phyloP scores from a whole-genome alignment of 73 alveolate genomes.

The Paramecium sexaurelia region DNA sequence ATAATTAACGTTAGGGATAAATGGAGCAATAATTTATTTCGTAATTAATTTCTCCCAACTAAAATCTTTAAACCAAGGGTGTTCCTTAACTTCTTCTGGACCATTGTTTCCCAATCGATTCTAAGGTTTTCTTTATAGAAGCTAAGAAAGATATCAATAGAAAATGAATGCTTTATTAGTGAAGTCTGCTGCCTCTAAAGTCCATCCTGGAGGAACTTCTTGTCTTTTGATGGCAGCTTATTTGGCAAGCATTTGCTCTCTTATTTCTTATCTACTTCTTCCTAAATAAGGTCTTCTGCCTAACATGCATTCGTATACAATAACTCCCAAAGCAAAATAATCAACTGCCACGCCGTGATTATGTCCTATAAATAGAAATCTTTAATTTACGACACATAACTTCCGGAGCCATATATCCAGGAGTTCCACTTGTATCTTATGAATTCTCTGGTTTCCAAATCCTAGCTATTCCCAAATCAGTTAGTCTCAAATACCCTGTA shows the following conservation, averaged over 20 bases:
- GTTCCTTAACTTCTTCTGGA: slow-evolving; percentile 89
- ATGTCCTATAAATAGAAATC: slow-evolving; percentile 80
- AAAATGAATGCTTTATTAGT: slow-evolving; percentile 74
- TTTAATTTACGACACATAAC: slow-evolving; percentile 67
- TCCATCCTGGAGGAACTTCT: slow-evolving; percentile 92
- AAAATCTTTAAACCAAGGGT: slow-evolving; percentile 92
- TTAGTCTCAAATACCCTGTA: slow-evolving; percentile 86
- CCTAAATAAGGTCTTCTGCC: slow-evolving; percentile 94
- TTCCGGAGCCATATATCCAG: slow-evolving; percentile 95
- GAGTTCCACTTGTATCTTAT: slow-evolving; percentile 97
- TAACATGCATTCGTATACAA: slow-evolving; percentile 94
- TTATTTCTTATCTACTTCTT: slow-evolving; percentile 79
- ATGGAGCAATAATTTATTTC: slow-evolving; percentile 80
- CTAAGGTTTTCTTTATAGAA: slow-evolving; percentile 87
- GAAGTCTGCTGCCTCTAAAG: slow-evolving; percentile 93
- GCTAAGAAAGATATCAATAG: slow-evolving; percentile 13
- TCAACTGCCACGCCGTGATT: slow-evolving; percentile 94
- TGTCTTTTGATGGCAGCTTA: slow-evolving; percentile 81
- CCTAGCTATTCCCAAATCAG: slow-evolving; percentile 96
- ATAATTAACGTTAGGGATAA: slow-evolving; percentile 72
- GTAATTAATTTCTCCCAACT: slow-evolving; percentile 85
- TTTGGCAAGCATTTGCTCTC: slow-evolving; percentile 84
- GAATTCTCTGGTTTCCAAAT: slow-evolving; percentile 86
- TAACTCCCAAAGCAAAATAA: slow-evolving; percentile 95
- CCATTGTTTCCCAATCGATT: slow-evolving; percentile 94